Evolutionary conservation across 2,329 filamentous ascomycete species (phyloP).

Genomic region (Xylaria sp.): DNA sequence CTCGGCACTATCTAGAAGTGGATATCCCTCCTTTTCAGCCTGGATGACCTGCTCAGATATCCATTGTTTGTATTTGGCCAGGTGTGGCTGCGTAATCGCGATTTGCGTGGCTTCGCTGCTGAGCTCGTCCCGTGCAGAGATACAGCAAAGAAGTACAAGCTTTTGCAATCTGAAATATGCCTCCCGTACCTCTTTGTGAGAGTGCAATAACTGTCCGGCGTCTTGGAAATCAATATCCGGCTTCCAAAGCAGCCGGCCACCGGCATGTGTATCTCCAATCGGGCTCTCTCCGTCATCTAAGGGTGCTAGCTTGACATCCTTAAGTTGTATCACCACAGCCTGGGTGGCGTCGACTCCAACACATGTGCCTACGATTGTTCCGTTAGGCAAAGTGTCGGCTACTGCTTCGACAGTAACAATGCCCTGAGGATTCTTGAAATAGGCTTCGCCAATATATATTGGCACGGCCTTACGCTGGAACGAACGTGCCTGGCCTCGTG

Average conservation of each 20-base stretch:
- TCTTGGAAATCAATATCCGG: constrained; percentile 23
- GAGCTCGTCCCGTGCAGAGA: constrained; percentile 5
- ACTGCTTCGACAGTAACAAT: neutral
- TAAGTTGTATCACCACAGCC: neutral
- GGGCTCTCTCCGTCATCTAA: neutral
- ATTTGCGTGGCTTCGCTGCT: neutral
- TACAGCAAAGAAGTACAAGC: constrained; percentile 17
- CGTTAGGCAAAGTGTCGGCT: neutral
- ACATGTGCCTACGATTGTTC: neutral
- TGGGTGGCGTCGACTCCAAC: neutral
- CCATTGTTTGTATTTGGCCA: constrained; percentile 3
- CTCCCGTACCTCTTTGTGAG: neutral
- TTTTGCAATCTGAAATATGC: constrained; percentile 1
- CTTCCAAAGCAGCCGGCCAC: constrained; percentile 18
- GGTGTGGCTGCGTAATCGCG: neutral
- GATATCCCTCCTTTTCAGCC: constrained; percentile 5
- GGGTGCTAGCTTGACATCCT: constrained; percentile 20
- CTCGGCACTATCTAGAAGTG: neutral
- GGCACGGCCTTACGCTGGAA: neutral
- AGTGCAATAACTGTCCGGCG: constrained; percentile 1
- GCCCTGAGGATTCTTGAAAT: constrained; percentile 1
- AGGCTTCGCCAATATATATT: constrained; percentile 14
- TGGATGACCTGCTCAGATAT: neutral
- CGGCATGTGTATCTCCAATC: constrained; percentile 15
- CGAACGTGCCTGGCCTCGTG: constrained; percentile 1